phyloP scores from a whole-genome alignment of 2,329 filamentous ascomycete genomes.

The Botrytis fragariae region DNA sequence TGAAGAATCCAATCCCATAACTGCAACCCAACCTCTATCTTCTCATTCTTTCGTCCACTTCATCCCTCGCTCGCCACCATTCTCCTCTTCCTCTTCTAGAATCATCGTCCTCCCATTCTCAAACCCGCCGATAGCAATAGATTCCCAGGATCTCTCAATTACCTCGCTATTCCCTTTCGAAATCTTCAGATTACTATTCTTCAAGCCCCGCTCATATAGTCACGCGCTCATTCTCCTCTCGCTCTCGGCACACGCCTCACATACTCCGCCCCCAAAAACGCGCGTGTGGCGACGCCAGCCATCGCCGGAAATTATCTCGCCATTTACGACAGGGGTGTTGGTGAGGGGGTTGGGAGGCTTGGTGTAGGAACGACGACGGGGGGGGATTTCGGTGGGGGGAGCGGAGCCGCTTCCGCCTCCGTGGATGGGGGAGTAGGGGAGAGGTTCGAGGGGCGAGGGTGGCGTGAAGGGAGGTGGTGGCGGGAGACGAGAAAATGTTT shows the following conservation, averaged over 20 bases:
- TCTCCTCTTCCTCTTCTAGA: neutral
- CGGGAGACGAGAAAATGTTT: neutral
- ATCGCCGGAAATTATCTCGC: constrained; percentile 33
- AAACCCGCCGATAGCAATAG: neutral
- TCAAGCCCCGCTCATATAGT: constrained; percentile 21
- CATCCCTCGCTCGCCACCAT: neutral
- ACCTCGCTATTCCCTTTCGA: neutral
- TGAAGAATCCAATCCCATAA: neutral
- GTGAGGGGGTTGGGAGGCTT: constrained; percentile 16
- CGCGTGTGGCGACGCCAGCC: constrained; percentile 36
- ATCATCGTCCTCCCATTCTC: neutral
- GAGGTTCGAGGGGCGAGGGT: neutral
- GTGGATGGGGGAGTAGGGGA: neutral
- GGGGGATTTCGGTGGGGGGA: constrained; percentile 2
- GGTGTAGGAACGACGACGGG: constrained; percentile 26
- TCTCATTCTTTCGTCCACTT: neutral
- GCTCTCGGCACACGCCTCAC: constrained; percentile 35
- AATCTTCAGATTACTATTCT: neutral
- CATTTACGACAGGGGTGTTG: constrained; percentile 22
- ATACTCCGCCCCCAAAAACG: constrained; percentile 37
- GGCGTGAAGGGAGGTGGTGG: neutral
- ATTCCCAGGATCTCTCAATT: neutral
- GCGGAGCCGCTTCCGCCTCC: neutral
- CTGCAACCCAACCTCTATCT: neutral
- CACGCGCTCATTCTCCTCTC: constrained; percentile 29